Conservation (phyloP, 2,329 filamentous ascomycete species). For the Didymella glomerata region DNA sequence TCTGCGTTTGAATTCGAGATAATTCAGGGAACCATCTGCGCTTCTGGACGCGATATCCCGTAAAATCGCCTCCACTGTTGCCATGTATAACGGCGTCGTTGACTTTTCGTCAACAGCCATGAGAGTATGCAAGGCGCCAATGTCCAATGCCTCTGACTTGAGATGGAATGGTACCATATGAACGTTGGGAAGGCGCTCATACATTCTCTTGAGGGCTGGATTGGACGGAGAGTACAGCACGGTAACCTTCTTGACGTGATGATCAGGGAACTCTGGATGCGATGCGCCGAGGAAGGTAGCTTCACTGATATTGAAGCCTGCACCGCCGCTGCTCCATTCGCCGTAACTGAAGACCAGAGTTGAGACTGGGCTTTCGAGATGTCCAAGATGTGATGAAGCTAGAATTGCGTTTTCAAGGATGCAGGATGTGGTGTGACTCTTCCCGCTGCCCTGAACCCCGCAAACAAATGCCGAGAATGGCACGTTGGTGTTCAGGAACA, state of each 20-base stretch:
- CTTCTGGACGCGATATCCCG: slow-evolving; percentile 63
- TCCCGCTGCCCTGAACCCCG: slow-evolving; percentile 69
- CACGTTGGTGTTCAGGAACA: slow-evolving; percentile 63
- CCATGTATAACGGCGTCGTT: slow-evolving; percentile 64
- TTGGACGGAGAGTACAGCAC: slow-evolving; percentile 40
- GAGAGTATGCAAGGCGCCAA: slow-evolving; percentile 56
- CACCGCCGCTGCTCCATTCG: slow-evolving; percentile 55
- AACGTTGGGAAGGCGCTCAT: slow-evolving; percentile 51
- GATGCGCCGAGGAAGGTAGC: slow-evolving; percentile 62
- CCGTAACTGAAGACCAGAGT: slow-evolving; percentile 68
- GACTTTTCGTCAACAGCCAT: slow-evolving; percentile 31
- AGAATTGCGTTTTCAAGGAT: slow-evolving; percentile 60
- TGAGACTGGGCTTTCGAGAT: slow-evolving; percentile 62
- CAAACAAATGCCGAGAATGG: slow-evolving; percentile 70
- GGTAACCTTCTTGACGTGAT: slow-evolving; percentile 30
- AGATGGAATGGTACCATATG: slow-evolving; percentile 58
- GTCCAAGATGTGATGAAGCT: slow-evolving; percentile 52
- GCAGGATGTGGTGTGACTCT: slow-evolving; percentile 67
- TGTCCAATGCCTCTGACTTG: slow-evolving; percentile 59
- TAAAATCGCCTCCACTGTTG: slow-evolving; percentile 56
- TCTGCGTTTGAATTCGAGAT: slow-evolving; percentile 44
- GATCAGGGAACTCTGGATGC: slow-evolving; percentile 21
- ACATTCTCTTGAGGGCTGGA: slow-evolving; percentile 29
- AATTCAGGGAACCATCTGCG: slow-evolving; percentile 59
- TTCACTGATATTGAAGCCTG: slow-evolving; percentile 63